Base-by-base conservation (phyloP, 345 rosid species). In the Citrus unshiu region DNA sequence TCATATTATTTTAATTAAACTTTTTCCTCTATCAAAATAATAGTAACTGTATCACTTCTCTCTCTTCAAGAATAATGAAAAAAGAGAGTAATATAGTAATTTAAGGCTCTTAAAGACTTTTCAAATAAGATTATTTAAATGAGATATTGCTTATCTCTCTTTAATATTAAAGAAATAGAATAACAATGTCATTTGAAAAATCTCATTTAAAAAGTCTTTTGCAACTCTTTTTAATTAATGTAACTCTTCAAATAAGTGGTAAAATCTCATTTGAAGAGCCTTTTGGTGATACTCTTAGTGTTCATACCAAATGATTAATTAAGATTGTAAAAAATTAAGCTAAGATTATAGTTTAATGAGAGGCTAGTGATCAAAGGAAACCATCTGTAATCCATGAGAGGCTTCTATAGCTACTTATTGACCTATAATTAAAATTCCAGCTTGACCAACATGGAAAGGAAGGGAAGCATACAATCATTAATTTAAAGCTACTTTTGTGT, bases 91-190 rank as follows among this genome's bases (percentile, higher is more conserved):
- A 39, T 39, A 8, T 39, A 39, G 0, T 8, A 39, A 7, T 39
- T 7, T 0, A 7, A 39, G 0, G 3, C 10, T 8, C 0, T 39
- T 0, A 39, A 39, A 40, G 0, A 40, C 13, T 40, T 4, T 40
- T 0, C 3, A 9, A 40, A 40, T 40, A 9, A 40, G 46, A 40
- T 40, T 40, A 13, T 40, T 40, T 2, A 40, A 40, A 40, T 40
- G 4, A 40, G 13, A 9, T 9, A 2, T 2, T 40, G 4, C 0
- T 9, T 40, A 0, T 9, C 4, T 40, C 46, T 9, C 13, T 40
- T 40, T 40, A 9, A 40, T 9, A 40, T 9, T 2, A 0, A 9
- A 40, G 46, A 40, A 0, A 40, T 0, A 40, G 4, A 40, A 2
- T 0, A 9, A 9, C 4, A 40, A 2, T 40, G 0, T 40, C 46